Conservation (phyloP, 176 grass and related monocot species). For the Chloris gayana region DNA sequence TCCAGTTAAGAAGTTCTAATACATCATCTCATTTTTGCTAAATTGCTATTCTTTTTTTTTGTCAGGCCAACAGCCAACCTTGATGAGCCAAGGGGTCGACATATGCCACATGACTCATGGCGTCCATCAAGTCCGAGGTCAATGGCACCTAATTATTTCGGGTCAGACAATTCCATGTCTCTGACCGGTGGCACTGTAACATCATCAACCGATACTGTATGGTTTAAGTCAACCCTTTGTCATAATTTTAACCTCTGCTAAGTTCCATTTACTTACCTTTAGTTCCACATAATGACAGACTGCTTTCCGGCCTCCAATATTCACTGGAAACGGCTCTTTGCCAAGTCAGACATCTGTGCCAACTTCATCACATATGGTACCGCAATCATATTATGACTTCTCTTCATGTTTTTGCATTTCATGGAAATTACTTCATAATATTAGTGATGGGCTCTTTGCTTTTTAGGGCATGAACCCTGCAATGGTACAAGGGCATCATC, state of each 20-base stretch:
- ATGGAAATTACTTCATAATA: constrained; percentile 28
- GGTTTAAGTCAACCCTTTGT: constrained; percentile 37
- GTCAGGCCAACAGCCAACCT: constrained; percentile 84
- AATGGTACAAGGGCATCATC: constrained; percentile 62
- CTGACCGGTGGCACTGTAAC: constrained; percentile 52
- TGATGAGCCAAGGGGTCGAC: constrained; percentile 73
- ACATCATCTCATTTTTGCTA: neutral
- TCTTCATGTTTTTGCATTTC: constrained; percentile 34
- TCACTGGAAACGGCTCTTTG: constrained; percentile 58
- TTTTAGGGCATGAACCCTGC: constrained; percentile 71
- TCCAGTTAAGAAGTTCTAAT: neutral
- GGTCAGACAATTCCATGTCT: constrained; percentile 57
- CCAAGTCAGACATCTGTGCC: constrained; percentile 55
- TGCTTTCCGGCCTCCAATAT: constrained; percentile 55
- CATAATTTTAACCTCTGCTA: constrained; percentile 34
- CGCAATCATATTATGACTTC: constrained; percentile 29
- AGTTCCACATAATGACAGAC: constrained; percentile 40
- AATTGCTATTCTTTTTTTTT: constrained; percentile 34
- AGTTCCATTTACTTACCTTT: constrained; percentile 37
- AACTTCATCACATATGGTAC: constrained; percentile 77
- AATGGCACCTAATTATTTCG: constrained; percentile 59
- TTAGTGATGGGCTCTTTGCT: constrained; percentile 27
- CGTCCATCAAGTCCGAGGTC: constrained; percentile 68
- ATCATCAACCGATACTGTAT: constrained; percentile 71
- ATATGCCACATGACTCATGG: constrained; percentile 71